These are phyloP conservation scores for Chenopodium suecicum DNA, from an alignment of 148 eudicot genomes.

Conservation along the genomic window DNA sequence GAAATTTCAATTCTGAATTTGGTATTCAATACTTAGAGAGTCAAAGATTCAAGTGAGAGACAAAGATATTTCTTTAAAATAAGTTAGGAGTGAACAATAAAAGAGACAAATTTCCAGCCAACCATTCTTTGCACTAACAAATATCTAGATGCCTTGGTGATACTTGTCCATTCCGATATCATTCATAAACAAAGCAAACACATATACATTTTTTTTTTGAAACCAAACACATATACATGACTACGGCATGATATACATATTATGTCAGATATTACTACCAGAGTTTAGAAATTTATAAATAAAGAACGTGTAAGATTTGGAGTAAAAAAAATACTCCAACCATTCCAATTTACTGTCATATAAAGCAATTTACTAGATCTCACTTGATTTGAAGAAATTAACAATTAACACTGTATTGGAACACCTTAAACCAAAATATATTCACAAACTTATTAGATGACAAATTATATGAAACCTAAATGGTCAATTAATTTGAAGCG, in stretches of 20 bases:
- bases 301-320: neutral
- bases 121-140: neutral
- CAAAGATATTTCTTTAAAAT: too few species aligned
- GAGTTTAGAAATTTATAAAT: neutral
- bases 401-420: neutral
- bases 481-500: neutral
- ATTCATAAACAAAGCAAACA: neutral
- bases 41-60: neutral
- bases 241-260: neutral
- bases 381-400: too few species aligned
- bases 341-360: neutral
- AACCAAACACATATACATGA: neutral
- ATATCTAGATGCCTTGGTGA: neutral
- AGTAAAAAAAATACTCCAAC: too few species aligned
- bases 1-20: neutral
- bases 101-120: constrained; percentile 8
- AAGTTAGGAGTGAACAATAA: neutral
- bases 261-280: neutral
- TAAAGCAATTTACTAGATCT: neutral
- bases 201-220: neutral
- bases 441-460: neutral
- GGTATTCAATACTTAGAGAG: neutral
- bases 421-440: too few species aligned
- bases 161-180: neutral
- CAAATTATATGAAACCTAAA: neutral